Base-by-base conservation (phyloP, 139 green algal genomes). In the Micractinium sp. region DNA sequence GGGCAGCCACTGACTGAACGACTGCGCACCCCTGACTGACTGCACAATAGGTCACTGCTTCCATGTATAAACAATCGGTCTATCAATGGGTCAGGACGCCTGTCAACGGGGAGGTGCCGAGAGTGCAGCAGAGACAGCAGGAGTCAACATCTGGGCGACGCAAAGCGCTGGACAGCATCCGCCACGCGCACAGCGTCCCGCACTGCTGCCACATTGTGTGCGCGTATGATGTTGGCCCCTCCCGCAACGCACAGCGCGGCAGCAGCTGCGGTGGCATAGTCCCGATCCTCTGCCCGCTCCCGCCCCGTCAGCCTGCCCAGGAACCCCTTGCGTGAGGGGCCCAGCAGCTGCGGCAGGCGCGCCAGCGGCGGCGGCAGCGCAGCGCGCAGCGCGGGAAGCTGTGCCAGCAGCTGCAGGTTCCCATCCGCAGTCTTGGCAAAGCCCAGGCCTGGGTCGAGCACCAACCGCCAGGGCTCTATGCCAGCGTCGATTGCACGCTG, bases 361-460 rank as follows among this genome's bases (percentile, higher is more conserved):
- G 76, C 78, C 63, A 96, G 56, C 35, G 89, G 78, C 29, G 88
- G 85, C 38, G 88, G 66, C 71, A 96, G 89, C 27, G 85, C 77
- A 5, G 33, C 25, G 20, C 92, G 92, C 86, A 98, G 87, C 2
- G 81, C 76, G 16, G 53, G n/a, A 77, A 98, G 89, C 38, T 90
- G 74, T 20, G 90, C 86, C 29, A 99, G 91, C 79, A 98, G 90
- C 73, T 95, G 78, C 56, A 96, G 15, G 92, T 94, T 98, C 56
- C 89, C 93, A 13, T 93, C 81, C 0, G 25, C 18, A 29, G 92
- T 95, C 93, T 99, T 99, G 41, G 95, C 92, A 91, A 99, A 99
- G 4, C 97, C 97, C n/a, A 99, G 90, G 27, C 97, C 96, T 73
- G 97, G 97, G 90, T 99, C 97, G 16, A 97, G 79, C 14, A 98